Base-by-base conservation (phyloP, 2,329 filamentous ascomycete genomes). In the Didymella exigua region DNA sequence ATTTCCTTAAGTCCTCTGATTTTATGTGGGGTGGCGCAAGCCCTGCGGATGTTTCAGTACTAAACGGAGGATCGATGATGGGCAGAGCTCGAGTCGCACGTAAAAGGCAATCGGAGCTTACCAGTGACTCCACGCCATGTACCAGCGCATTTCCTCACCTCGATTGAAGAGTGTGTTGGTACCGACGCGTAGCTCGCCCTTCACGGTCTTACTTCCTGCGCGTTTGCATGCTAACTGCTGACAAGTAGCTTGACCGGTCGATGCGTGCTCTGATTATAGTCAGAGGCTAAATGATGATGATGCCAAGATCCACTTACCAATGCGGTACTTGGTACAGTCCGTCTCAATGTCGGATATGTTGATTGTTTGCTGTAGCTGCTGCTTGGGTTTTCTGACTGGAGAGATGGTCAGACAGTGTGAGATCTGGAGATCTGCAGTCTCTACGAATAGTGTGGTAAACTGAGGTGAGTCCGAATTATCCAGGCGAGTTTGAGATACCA, bases 1-100 rank as follows among this genome's bases (percentile, higher is more conserved):
- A 78, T 71, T 1, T 85, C 79, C 58, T 86, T 84, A 38, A 92
- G 75, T 56, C 89, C 86, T 52, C 79, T 66, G 58, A 96, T 77
- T 63, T 90, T 84, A 40, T 82, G 79, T 30, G 90, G 90, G n/a
- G 91, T 95, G 26, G 91, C 84, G 66, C 93, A 97, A 10, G 91
- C 91, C 92, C 92, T 96, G 14, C 2, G 0, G 14, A 10, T 19
- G 47, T 21, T 9, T 55, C 24, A 56, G 33, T 16, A n/a, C 18
- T 37, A 18, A 9, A 18, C 27, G 6, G 18, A 33, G 14, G 14
- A 11, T 33, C 11, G 10, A 33, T 9, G 4, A 9, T 6, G 6
- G 4, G 31, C 26, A 19, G 19, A 5, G 14, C 30, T 33, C 30
- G 8, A 33, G 36, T 24, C 14, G 21, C 19, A 13, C 5, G 18